phyloP scores from a whole-genome alignment of 257 asterid species.

The Rubia yunnanensis region DNA sequence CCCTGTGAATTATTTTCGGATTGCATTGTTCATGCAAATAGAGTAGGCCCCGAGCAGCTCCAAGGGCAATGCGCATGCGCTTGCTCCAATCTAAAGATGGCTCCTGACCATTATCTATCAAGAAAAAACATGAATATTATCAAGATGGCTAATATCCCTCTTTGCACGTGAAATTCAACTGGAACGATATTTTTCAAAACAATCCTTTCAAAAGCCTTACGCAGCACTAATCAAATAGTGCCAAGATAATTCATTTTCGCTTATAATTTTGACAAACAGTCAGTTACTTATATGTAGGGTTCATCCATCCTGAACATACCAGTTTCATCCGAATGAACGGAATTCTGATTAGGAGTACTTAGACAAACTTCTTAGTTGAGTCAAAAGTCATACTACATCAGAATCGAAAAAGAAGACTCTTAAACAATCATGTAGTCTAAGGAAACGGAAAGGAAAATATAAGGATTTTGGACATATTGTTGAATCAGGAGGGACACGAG shows the following conservation, averaged over 20 bases:
- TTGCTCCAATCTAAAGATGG: conserved; percentile 85
- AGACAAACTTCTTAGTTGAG: not conserved
- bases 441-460: not conserved
- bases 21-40: conserved; percentile 87
- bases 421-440: not conserved
- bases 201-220: conserved; percentile 1
- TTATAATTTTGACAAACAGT: not conserved
- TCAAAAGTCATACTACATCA: not conserved
- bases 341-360: too few relatives aligned
- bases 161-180: too few relatives aligned
- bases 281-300: not conserved
- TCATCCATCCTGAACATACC: not conserved
- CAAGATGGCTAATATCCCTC: not conserved
- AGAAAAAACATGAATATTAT: too few relatives aligned
- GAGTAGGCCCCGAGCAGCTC: conserved; percentile 89
- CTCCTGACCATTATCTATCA: conserved; percentile 45
- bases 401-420: not conserved
- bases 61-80: conserved; percentile 66
- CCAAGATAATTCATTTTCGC: too few relatives aligned
- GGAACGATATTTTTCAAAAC: not conserved
- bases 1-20: conserved; percentile 87
- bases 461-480: not conserved
- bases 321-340: too few relatives aligned
- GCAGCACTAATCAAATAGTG: too few relatives aligned
- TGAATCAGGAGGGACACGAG: not conserved